Conservation (phyloP, 1,284 basidiomycete genomes). For the Gomphus bonarii region DNA sequence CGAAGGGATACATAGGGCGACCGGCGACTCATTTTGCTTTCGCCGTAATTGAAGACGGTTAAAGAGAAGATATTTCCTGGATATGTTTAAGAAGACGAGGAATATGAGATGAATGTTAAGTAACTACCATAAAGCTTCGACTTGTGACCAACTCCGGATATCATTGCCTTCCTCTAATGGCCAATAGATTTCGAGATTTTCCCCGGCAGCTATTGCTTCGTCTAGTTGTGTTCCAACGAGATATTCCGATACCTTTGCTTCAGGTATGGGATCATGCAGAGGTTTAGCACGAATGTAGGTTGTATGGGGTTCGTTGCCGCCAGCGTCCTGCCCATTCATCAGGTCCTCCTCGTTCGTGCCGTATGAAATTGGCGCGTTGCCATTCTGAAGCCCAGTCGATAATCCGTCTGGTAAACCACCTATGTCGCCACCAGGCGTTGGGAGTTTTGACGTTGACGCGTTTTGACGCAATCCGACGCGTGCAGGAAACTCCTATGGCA, state of each 20-base stretch:
- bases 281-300: neutral
- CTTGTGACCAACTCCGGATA: constrained; percentile 79
- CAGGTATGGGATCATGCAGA: constrained; percentile 28
- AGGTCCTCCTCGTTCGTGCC: constrained; percentile 12
- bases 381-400: neutral
- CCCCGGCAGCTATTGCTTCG: constrained; percentile 63
- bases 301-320: constrained; percentile 4
- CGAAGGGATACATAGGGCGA: constrained; percentile 64
- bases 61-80: constrained; percentile 84
- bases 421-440: neutral
- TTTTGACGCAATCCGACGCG: constrained; percentile 61
- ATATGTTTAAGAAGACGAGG: constrained; percentile 10
- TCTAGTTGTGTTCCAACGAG: constrained; percentile 77
- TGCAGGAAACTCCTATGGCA: constrained; percentile 51
- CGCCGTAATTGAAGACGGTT: constrained; percentile 67
- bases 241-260: constrained; percentile 64
- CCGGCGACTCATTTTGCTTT: constrained; percentile 80
- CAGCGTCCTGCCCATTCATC: neutral
- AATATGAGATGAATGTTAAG: constrained; percentile 5
- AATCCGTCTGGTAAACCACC: neutral
- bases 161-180: constrained; percentile 67
- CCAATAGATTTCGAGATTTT: constrained; percentile 70
- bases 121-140: constrained; percentile 82
- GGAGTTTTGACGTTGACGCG: constrained; percentile 17
- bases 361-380: neutral